Base-by-base conservation (phyloP, 768 basidiomycete species). In the Exidia glandulosa region DNA sequence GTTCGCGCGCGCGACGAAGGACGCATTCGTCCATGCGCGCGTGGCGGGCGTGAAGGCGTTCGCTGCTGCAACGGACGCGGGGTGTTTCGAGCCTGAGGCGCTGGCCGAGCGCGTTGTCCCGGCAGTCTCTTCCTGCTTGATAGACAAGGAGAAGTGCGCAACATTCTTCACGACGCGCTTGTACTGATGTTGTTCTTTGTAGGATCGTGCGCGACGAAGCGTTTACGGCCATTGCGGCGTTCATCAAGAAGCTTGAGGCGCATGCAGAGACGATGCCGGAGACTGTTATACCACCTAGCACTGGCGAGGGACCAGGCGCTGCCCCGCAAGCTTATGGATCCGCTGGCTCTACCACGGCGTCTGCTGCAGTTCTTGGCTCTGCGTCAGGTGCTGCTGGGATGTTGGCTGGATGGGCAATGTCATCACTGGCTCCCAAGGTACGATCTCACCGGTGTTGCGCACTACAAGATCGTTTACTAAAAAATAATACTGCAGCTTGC, bases 121-220 rank as follows among this genome's bases (percentile, higher is more conserved):
- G 0, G 86, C 82, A 63, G 82, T 97, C 71, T 78, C 87, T 2
- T 84, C 83, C 56, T 79, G 88, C 0, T 73, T 93, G 68, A 78
- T 97, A 19, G 95, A 98, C 69, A 87, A 87, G 69, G 95, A 99
- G 70, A 98, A 94, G 94, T 96, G 66, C 59, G 82, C 66, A 6
- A 7, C 19, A 6, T 9, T 2, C 19, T 1, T 9, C 57, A 52
- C 14, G 59, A 2, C 9, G 23, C 3, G 45, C 59, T 30, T 19
- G 32, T 55, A 30, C 34, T 54, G 30, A 57, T 19, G 58, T 2
- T 56, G 23, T 58, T 48, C 23, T 59, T 16, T 61, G 1, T 65
- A 98, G 95, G 65, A 71, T 91, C 6, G 95, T 98, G 0, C 83
- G 96, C 23, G 94, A 97, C 72, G 95, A 97, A 67, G 95, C 91